Conservation (phyloP, 2,329 filamentous ascomycete species). For the Sporothrix brunneoviolacea region DNA sequence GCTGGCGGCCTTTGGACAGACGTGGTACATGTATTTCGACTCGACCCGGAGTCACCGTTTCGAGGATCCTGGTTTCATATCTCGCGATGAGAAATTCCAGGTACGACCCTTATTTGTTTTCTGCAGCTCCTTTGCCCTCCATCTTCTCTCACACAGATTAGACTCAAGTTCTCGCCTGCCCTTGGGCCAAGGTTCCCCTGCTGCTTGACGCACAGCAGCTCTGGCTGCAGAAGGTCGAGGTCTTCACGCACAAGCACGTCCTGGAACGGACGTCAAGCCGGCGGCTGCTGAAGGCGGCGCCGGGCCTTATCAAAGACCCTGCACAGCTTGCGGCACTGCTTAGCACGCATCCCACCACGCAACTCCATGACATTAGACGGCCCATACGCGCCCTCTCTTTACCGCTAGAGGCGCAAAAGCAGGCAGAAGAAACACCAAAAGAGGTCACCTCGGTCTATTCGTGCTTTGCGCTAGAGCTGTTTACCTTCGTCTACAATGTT, state of each 20-base stretch:
- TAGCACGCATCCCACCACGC: not conserved
- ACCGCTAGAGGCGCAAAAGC: not conserved
- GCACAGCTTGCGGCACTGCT: not conserved
- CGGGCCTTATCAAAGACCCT: not conserved
- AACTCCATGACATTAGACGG: no score
- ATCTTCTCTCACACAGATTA: not conserved
- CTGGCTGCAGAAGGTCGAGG: conserved; percentile 10
- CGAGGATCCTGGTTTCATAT: conserved; percentile 25
- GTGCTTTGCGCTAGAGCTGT: conserved; percentile 9
- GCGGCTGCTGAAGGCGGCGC: not conserved
- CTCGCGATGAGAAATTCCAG: not conserved
- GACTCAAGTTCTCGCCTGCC: conserved; percentile 9
- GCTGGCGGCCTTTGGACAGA: conserved; percentile 31
- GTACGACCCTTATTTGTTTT: not conserved
- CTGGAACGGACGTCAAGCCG: not conserved
- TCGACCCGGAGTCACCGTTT: conserved; percentile 7
- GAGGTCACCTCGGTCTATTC: not conserved
- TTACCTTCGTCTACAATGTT: not conserved
- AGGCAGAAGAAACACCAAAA: not conserved
- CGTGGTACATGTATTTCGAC: conserved; percentile 34
- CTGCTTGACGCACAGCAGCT: conserved; percentile 18
- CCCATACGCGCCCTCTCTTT: no score
- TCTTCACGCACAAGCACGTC: not conserved
- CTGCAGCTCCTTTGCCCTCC: not conserved
- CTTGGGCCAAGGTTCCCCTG: conserved; percentile 15